phyloP scores from a whole-genome alignment of 305 asterid genomes.

The Fraxinus baroniana region DNA sequence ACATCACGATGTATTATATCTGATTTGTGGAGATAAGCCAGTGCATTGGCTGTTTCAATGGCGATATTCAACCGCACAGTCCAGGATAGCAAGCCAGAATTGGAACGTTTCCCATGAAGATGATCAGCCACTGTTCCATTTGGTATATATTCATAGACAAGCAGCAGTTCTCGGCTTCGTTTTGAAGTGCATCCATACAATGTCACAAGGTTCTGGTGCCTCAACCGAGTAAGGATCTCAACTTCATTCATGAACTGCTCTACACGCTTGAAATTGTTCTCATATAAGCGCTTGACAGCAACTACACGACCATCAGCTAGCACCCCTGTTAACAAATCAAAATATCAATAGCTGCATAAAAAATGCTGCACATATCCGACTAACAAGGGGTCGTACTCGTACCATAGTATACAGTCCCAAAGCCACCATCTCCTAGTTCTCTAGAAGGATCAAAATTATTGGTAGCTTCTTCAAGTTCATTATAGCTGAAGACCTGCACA shows the following conservation, averaged over 20 bases:
- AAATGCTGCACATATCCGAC: background rate
- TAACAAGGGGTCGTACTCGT: slow-evolving; percentile 17
- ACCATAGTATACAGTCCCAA: slow-evolving; percentile 84
- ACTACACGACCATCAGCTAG: slow-evolving; percentile 65
- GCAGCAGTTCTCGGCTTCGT: slow-evolving; percentile 69
- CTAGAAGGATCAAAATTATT: slow-evolving; percentile 56
- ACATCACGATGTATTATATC: slow-evolving; percentile 84
- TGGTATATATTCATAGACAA: slow-evolving; percentile 72
- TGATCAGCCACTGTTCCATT: slow-evolving; percentile 93
- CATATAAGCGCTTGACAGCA: slow-evolving; percentile 81
- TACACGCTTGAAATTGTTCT: slow-evolving; percentile 76
- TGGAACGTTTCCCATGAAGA: slow-evolving; percentile 67
- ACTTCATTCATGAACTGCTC: slow-evolving; percentile 93
- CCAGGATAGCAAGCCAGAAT: slow-evolving; percentile 74
- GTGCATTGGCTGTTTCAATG: slow-evolving; percentile 73
- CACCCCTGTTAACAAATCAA: slow-evolving; percentile 42
- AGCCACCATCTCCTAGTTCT: slow-evolving; percentile 93
- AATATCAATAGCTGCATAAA: slow-evolving; percentile 1
- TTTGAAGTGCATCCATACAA: slow-evolving; percentile 87
- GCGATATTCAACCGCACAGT: slow-evolving; percentile 73
- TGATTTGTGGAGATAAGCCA: slow-evolving; percentile 63
- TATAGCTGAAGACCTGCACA: slow-evolving; percentile 64
- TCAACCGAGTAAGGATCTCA: slow-evolving; percentile 57
- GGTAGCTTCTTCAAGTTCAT: slow-evolving; percentile 81
- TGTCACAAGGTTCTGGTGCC: slow-evolving; percentile 70